Base-by-base conservation (phyloP, 352 stramenopile genomes). In the Phytophthora vignae region DNA sequence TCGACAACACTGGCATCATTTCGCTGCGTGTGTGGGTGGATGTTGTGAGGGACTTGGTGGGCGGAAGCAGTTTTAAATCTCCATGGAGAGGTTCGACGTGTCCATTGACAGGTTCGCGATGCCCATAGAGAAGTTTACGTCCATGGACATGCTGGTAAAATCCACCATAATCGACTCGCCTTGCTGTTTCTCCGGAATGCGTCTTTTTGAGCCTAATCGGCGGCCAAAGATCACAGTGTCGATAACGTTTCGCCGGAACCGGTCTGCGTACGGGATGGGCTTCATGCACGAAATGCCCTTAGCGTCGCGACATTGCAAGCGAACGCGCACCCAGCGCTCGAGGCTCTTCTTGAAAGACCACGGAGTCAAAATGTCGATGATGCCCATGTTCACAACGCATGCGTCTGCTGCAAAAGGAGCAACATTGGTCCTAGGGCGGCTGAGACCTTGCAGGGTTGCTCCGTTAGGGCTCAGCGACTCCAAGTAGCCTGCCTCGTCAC, bases 351-450 rank as follows among this genome's bases (percentile, higher is more conserved):
- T 88, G 10, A 96, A 81, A 29, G 93, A 98, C 91, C 97, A 99
- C 22, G 96, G 95, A 25, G 97, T 98, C 55, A 99, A 79, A 81
- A 99, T 98, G 78, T 99, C 97, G 78, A 99, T 99, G 60, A 99
- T 98, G 15, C 97, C 97, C 90, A 99, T 98, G 71, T 97, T 99
- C 60, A 96, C 90, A 27, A 96, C 90, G 19, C 82, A 92, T 1
- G 87, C 88, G 42, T 94, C 87, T 4, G 76, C 78, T 31, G 83
- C 83, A 36, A 94, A 83, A 15, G 86, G 66, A 19, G 83, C 72
- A 15, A 62, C 17, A 17, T 76, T 82, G 69, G 67, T 67, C 60
- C 44, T 74, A 29, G 68, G 61, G 7, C 63, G 67, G n/a, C 56
- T 64, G 9, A 74, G 56, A 38, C 75, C 70, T 64, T 77, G 55